These are phyloP conservation scores for Lodderomyces theae DNA, from an alignment of 1,139 yeast genomes.

Conservation along the genomic window DNA sequence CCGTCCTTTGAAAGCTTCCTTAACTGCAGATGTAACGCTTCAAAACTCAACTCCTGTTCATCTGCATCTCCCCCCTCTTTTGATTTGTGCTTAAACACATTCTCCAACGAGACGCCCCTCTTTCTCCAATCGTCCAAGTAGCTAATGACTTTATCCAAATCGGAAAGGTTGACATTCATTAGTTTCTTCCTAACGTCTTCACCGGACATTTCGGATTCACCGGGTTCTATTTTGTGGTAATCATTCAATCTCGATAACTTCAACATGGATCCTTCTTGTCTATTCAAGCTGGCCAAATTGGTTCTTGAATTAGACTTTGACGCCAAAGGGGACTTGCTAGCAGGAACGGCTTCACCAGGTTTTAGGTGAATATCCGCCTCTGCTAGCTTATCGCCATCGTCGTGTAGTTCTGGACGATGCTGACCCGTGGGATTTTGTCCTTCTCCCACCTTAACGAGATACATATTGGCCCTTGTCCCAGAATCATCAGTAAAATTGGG, in stretches of 20 bases:
- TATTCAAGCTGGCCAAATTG: slow-evolving; percentile 33
- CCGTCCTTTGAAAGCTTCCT: slow-evolving; percentile 13
- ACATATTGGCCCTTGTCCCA: slow-evolving; percentile 14
- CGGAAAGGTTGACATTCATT: slow-evolving; percentile 43
- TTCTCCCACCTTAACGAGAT: slow-evolving; percentile 15
- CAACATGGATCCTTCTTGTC: slow-evolving; percentile 43
- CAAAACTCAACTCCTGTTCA: slow-evolving; percentile 17
- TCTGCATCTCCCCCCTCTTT: slow-evolving; percentile 4
- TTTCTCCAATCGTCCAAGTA: slow-evolving; percentile 49
- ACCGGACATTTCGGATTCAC: slow-evolving; percentile 37
- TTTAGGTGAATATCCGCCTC: slow-evolving; percentile 1
- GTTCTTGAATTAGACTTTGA: slow-evolving; percentile 38
- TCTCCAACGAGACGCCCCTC: slow-evolving; percentile 51
- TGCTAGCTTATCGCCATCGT: slow-evolving; percentile 4
- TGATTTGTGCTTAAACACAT: slow-evolving; percentile 38
- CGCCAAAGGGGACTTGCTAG: slow-evolving; percentile 25
- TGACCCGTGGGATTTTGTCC: slow-evolving; percentile 12
- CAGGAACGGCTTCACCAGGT: slow-evolving; percentile 13
- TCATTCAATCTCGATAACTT: slow-evolving; percentile 31
- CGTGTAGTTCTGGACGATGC: slow-evolving; percentile 5
- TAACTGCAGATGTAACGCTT: slow-evolving; percentile 20
- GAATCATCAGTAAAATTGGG: slow-evolving; percentile 26
- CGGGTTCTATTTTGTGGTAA: slow-evolving; percentile 18
- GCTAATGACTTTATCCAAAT: slow-evolving; percentile 51
- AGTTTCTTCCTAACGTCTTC: slow-evolving; percentile 54